Evolutionary conservation across 257 asterid genomes (phyloP), one percentile per base, ranked within the genome.

Genomic region (Nicotiana obtusifolia): DNA sequence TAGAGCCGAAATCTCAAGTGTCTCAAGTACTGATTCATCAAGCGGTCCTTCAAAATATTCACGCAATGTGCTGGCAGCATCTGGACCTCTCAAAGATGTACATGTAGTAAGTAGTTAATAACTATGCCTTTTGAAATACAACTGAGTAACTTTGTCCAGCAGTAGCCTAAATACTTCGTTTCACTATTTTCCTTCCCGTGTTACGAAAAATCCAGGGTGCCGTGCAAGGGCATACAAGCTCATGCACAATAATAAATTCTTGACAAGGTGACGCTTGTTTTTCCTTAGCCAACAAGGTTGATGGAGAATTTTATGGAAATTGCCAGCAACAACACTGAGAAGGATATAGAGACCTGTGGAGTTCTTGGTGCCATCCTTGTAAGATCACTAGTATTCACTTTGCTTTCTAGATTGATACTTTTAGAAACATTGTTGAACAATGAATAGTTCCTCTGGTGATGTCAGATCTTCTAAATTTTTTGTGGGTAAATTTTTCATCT

Each of bases 341-440:
- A 86, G 62, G 75, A 85, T 88, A 80, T 86, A 22, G 91, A 88
- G 86, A 90, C 90, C 10, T 90, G 89, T 84, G 93, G 92, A 84
- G 84, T 86, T 81, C 92, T 90, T 83, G 92, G 90, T n/a, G 91
- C 93, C 64, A 84, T 79, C 54, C 88, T 90, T 49, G 93, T 89
- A 81, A 83, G 87, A 57, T 73, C 59, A 31, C 59, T 66, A 35
- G 37, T 78, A n/a, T 26, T 80, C 30, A 10, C 30, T 30, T 33
- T 41, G 15, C 20, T 33, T 75, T 75, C 52, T 66, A 4, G 53
- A 60, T 33, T 75, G 61, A 49, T 75, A 44, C 80, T 54, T 76
- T 76, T 31, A 17, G 24, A n/a, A 26, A 31, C 22, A 28, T 53
- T 31, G 30, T 28, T 76, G 52, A 49, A 54, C 16, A 41, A 53